Evolutionary conservation across 2,329 filamentous ascomycete genomes (phyloP), one percentile per base, ranked within the genome.

Genomic region (Phoma sp.): DNA sequence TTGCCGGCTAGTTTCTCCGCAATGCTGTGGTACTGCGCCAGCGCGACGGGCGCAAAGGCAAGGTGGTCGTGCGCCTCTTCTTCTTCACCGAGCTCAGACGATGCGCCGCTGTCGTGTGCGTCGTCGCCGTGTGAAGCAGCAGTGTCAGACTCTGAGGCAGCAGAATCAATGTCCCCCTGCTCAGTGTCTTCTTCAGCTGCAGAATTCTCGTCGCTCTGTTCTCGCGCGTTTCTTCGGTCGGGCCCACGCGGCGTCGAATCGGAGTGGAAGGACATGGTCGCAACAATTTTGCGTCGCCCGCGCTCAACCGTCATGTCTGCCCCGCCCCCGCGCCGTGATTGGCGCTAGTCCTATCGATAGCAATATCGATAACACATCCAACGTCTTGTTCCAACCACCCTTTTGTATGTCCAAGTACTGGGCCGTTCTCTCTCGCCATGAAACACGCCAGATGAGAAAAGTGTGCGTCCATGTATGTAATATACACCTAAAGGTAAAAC

Each of bases 21-120:
- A 21, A 66, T 49, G 53, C 48, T 53, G 57, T 66, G 63, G 57
- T 64, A 66, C 42, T 68, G 63, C 57, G 63, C 64, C 39, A 66
- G 60, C 49, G 59, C 63, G 28, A 66, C 55, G 1, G 60, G 56
- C 12, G 63, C 63, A 15, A 66, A 66, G 14, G 63, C 58, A 11
- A 65, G 60, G 34, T 29, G 21, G 46, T 48, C 45, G 20, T 14
- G 34, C 32, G n/a, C n/a, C n/a, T n/a, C n/a, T n/a, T n/a, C n/a
- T n/a, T n/a, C n/a, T n/a, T n/a, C n/a, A n/a, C n/a, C n/a, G n/a
- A n/a, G n/a, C n/a, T n/a, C n/a, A n/a, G n/a, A n/a, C n/a, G n/a
- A n/a, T n/a, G n/a, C n/a, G n/a, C n/a, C n/a, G n/a, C n/a, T n/a
- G n/a, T n/a, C n/a, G n/a, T n/a, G n/a, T n/a, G n/a, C n/a, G n/a